Percentiles rank a stretch among this genome's conserved stretches.
Evolutionary conservation across 176 grass and related monocot genomes (phyloP).

Genomic region (sorghum (Sorghum bicolor)): DNA sequence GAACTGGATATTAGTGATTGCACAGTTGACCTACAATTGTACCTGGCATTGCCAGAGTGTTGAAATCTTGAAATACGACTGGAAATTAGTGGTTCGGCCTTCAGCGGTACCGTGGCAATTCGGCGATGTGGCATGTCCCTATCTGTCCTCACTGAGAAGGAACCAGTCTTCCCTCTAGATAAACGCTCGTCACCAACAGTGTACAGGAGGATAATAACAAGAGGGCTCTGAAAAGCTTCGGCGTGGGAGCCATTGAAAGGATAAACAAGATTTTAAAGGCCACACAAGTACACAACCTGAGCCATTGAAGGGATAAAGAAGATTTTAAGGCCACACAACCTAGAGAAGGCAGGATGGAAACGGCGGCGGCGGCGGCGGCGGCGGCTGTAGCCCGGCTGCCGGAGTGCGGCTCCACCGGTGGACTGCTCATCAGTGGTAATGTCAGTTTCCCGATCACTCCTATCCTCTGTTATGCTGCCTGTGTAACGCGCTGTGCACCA

Average conservation of each 20-base stretch:
- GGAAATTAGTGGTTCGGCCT: background rate
- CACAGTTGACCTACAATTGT: background rate
- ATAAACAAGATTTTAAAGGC: conserved; percentile 6
- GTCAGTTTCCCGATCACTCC: background rate
- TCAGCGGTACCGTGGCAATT: background rate
- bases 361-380: background rate
- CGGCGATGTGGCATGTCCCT: background rate
- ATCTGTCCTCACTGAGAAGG: background rate
- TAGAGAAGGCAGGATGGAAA: conserved; percentile 34
- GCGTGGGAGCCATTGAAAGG: background rate
- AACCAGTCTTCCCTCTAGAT: background rate
- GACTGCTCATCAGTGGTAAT: conserved; percentile 20
- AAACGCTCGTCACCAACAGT: conserved; percentile 32
- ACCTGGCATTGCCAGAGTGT: background rate
- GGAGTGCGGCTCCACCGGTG: conserved; percentile 19
- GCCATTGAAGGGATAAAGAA: conserved; percentile 13
- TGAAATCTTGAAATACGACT: background rate
- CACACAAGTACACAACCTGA: background rate
- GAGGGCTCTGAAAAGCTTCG: background rate
- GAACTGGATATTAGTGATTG: background rate
- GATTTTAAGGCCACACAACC: conserved; percentile 25
- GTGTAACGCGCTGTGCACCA: background rate
- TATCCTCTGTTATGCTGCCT: background rate
- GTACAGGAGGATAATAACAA: background rate
- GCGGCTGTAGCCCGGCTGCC: conserved; percentile 17